These are phyloP conservation scores for Schizochytrium sp. DNA, from an alignment of 108 stramenopile genomes.

Conservation along the genomic window DNA sequence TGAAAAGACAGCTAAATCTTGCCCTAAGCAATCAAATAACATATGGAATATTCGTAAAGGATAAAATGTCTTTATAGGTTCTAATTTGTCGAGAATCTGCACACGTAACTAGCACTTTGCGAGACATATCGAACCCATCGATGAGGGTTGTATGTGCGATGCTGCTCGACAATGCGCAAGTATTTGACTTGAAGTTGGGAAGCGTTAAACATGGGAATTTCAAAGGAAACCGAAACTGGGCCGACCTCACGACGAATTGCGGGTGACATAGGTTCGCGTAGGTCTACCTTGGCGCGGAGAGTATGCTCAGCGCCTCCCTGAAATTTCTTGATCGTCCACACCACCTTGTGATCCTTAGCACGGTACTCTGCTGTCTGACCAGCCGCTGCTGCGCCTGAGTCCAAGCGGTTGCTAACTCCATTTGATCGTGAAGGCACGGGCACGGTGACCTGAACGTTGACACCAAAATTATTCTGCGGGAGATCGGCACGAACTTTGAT, in stretches of 20 bases:
- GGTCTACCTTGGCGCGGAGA: slow-evolving; percentile 86
- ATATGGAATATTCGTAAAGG: not conserved
- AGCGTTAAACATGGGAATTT: slow-evolving; percentile 99
- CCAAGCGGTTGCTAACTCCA: slow-evolving; percentile 69
- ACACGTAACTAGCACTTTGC: slow-evolving; percentile 94
- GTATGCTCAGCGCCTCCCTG: slow-evolving; percentile 94
- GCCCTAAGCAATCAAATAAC: too few species aligned
- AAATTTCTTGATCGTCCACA: slow-evolving; percentile 97
- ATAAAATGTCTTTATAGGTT: not conserved
- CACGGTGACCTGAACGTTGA: slow-evolving; percentile 89
- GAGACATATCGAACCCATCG: slow-evolving; percentile 99
- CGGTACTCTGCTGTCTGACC: slow-evolving; percentile 84
- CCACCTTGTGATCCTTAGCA: slow-evolving; percentile 82
- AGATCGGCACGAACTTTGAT: slow-evolving; percentile 94
- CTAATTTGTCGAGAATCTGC: slow-evolving; percentile 79
- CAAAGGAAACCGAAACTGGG: slow-evolving; percentile 96
- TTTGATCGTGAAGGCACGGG: slow-evolving; percentile 86
- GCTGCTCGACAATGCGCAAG: slow-evolving; percentile 93
- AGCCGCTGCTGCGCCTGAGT: slow-evolving; percentile 66
- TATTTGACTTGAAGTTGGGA: slow-evolving; percentile 96
- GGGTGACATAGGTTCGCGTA: slow-evolving; percentile 83
- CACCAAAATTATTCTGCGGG: slow-evolving; percentile 93
- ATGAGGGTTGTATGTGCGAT: slow-evolving; percentile 96
- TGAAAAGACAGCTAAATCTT: too few species aligned
- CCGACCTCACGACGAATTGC: slow-evolving; percentile 91